Base-by-base conservation (phyloP, 2,329 filamentous ascomycete species). In the Aspergillus persii region DNA sequence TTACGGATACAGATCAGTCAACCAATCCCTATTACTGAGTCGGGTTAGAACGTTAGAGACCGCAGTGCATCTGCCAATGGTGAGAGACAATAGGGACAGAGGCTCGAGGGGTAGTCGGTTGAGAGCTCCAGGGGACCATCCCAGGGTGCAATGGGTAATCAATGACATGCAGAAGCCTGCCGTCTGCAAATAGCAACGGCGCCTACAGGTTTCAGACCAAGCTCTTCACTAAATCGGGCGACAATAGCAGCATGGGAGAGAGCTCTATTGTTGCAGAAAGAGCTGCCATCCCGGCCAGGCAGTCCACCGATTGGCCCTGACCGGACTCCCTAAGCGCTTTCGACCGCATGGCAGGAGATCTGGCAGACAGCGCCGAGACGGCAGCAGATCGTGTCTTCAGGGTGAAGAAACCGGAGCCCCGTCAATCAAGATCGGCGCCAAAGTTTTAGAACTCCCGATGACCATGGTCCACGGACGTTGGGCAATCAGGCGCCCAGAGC, bases 101-200 rank as follows among this genome's bases (percentile, higher is more conserved):
- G 26, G 44, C 44, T 47, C 36, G 15, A 12, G 36, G 12, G n/a
- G 7, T 12, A n/a, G 36, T n/a, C 36, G 36, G 36, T 41, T 15
- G 12, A 41, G 36, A 41, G 36, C 15, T 18, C 36, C 12, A n/a
- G 1, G 36, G 36, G 36, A 18, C 36, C 2, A n/a, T 41, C 12
- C 36, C 36, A 41, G 36, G 12, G 4, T 41, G 36, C 15, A 41
- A 41, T 41, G 18, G 18, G 18, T 15, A 6, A 47, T 47, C 18
- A 47, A 47, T 47, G 47, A 50, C 53, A 53, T 55, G 57, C 57
- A 47, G 8, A 39, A 59, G 52, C 56, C 41, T 26, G 12, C 36
- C 12, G 36, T 60, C 64, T 55, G 27, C 44, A 65, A 65, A 66
- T 67, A 63, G 65, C 46, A 63, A 50, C 61, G 48, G 64, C 65